Conservation (phyloP, 768 basidiomycete genomes). For the Leucocoprinus birnbaumii region DNA sequence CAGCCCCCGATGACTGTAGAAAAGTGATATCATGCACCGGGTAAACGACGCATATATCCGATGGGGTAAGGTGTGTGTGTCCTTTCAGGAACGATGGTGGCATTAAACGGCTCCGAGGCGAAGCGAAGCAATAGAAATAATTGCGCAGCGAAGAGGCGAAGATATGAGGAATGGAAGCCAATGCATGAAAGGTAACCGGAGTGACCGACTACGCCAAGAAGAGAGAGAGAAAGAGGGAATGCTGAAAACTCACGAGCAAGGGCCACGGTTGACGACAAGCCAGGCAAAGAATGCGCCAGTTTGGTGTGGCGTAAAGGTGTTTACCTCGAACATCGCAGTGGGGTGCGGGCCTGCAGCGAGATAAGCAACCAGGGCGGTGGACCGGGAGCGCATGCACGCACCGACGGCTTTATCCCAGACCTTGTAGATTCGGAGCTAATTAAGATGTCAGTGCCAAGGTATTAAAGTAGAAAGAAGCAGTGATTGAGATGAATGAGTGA, state of each 20-base stretch:
- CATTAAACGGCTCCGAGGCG: no score
- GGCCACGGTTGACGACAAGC: conserved; percentile 65
- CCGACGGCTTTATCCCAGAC: conserved; percentile 65
- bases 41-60: no score
- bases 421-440: conserved; percentile 56
- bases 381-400: conserved; percentile 21
- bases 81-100: no score
- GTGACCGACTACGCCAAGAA: background rate
- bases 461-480: background rate
- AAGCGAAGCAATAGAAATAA: no score
- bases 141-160: no score
- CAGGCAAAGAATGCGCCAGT: conserved; percentile 69
- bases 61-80: no score
- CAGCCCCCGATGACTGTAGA: no score
- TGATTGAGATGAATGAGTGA: background rate
- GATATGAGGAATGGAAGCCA: no score
- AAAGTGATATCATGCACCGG: no score
- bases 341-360: conserved; percentile 56
- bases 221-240: background rate
- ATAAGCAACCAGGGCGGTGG: background rate
- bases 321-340: conserved; percentile 70
- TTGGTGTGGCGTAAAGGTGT: conserved; percentile 64
- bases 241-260: conserved; percentile 57
- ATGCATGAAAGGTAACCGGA: background rate
- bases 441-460: conserved; percentile 3